Evolutionary conservation across 441 rosid species (phyloP), one percentile per base, ranked within the genome.

Genomic region (Sinapis alba): DNA sequence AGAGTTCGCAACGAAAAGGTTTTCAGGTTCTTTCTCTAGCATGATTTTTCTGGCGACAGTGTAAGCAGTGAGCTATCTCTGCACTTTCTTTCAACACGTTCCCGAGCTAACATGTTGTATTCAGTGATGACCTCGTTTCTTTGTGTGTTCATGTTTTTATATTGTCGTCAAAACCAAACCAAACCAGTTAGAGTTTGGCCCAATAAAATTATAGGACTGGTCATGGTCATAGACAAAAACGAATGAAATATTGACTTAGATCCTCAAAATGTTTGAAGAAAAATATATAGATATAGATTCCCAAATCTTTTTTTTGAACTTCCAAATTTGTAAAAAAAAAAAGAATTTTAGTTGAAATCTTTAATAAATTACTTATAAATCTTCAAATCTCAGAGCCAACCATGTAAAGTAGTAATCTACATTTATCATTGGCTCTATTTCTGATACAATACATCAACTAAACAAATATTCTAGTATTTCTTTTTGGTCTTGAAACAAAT

Each of bases 1-100:
- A 78, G 94, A 63, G 56, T 89, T 83, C 58, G 89, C 88, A 62
- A 92, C 92, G 86, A 84, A 91, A 8, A 53, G 81, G 72, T 83
- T 91, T 21, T 77, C 84, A 0, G 91, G 90, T 5, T 88, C 92
- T 85, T 86, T 95, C 79, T 85, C 91, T 0, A 57, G 78, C 78
- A 92, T 73, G 78, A 90, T 83, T 51, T 83, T 86, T 78, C 96
- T 85, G 6, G 92, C 89, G 26, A 90, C 88, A 0, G 92, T 90
- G 84, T 91, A 90, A 63, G 99, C 97, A 89, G 84, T 91, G 91
- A 63, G 99, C 97, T 5, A 95, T 89, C 74, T 95, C 86, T 11
- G 95, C 93, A 76, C 99, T 95, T 80, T 95, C 99, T 82, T 89
- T 95, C 99, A 95, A 92, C 53, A 92, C 95, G 56, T 88, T 91